Percentiles rank a stretch among this genome's conserved stretches.
Evolutionary conservation across 768 basidiomycete species (phyloP).

Genomic region (Rhodotorula kratochvilovae): DNA sequence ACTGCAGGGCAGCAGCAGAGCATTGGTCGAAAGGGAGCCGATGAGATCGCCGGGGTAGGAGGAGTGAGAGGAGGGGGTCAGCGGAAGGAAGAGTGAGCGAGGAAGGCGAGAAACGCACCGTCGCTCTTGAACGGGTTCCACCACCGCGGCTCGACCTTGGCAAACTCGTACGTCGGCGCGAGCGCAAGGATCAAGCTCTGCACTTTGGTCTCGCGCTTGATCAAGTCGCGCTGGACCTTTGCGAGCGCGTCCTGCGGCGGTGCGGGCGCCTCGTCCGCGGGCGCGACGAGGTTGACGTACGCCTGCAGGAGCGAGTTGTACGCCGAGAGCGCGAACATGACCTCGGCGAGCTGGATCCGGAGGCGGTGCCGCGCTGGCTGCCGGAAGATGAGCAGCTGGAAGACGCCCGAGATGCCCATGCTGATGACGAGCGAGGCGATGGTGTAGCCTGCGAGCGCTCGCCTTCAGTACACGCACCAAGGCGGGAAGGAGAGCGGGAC

Average conservation of each 20-base stretch:
- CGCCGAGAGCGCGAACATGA: constrained; percentile 30
- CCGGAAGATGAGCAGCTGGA: constrained; percentile 38
- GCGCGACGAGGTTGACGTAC: constrained; percentile 36
- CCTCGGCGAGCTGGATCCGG: constrained; percentile 27
- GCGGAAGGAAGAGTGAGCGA: no score
- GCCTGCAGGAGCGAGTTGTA: constrained; percentile 36
- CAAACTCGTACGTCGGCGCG: constrained; percentile 34
- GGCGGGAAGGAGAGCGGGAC: background rate
- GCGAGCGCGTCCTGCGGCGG: constrained; percentile 30
- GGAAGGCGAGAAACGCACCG: background rate
- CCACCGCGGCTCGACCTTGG: constrained; percentile 28
- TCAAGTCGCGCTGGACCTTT: constrained; percentile 21
- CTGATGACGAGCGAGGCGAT: constrained; percentile 27
- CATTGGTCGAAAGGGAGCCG: no score
- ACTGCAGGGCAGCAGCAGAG: background rate
- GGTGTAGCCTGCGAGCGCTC: background rate
- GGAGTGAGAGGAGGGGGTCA: no score
- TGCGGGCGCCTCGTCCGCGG: constrained; percentile 25
- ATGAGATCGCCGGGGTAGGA: no score
- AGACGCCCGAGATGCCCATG: constrained; percentile 30
- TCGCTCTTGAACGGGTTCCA: constrained; percentile 28
- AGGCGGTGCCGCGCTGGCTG: constrained; percentile 34
- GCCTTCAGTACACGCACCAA: no score
- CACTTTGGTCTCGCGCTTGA: constrained; percentile 26
- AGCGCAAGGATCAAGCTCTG: constrained; percentile 33